These are phyloP conservation scores for Naegleria gruberi DNA, from an alignment of 208 protist species.

Conservation along the genomic window DNA sequence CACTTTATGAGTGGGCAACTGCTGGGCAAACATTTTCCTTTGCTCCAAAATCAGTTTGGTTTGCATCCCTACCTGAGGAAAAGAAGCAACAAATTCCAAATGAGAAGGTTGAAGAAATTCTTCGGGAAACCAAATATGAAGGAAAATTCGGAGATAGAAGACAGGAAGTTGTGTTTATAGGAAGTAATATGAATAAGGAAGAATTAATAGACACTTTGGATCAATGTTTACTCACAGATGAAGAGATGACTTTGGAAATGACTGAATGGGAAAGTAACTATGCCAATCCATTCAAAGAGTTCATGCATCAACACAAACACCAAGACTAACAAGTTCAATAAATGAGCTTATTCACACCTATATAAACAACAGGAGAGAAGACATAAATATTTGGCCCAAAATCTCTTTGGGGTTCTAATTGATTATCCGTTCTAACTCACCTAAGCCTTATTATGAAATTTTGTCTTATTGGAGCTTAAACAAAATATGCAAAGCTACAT, in stretches of 20 bases:
- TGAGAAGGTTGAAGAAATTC: conserved; percentile 19
- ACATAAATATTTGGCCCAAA: too few species aligned
- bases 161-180: conserved; percentile 60
- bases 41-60: not conserved
- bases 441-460: too few species aligned
- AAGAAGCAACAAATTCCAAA: not conserved
- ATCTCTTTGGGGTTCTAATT: too few species aligned
- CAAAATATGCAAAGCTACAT: too few species aligned
- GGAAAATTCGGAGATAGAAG: conserved; percentile 43
- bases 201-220: conserved; percentile 36
- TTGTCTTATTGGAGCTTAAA: too few species aligned
- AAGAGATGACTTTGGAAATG: conserved; percentile 37
- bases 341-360: too few species aligned
- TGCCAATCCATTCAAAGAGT: not conserved
- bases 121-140: conserved; percentile 19
- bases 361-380: too few species aligned
- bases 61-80: not conserved
- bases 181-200: conserved; percentile 39
- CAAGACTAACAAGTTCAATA: not conserved
- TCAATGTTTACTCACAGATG: conserved; percentile 44
- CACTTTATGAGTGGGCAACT: not conserved
- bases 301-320: not conserved
- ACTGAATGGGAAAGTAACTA: conserved; percentile 27
- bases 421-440: too few species aligned
- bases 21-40: not conserved